A percentile compares a stretch with the other conserved stretches of the same genome.
Conservation (phyloP, 768 basidiomycete genomes). For the Mycena rosella region DNA sequence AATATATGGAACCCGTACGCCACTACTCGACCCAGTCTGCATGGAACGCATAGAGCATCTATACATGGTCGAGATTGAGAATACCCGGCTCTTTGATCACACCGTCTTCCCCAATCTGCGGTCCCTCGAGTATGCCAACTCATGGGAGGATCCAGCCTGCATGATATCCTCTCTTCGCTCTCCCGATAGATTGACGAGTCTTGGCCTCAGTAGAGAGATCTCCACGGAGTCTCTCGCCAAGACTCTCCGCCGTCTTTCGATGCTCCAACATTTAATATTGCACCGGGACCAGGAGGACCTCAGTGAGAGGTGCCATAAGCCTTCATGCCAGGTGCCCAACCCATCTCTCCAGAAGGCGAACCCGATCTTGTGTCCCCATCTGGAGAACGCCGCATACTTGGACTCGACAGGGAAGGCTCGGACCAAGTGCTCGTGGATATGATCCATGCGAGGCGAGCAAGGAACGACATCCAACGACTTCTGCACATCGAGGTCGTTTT, state of each 20-base stretch:
- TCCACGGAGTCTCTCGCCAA: background rate
- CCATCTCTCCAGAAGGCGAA: too few relatives aligned
- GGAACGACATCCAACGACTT: constrained; percentile 28
- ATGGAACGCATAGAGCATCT: background rate
- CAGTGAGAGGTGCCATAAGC: too few relatives aligned
- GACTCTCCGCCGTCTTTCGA: background rate
- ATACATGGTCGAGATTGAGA: too few relatives aligned
- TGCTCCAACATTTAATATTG: background rate
- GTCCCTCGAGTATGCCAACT: background rate
- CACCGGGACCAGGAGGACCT: too few relatives aligned
- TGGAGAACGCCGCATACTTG: too few relatives aligned
- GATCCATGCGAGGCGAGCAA: too few relatives aligned
- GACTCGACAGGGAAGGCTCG: too few relatives aligned
- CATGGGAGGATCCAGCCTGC: background rate
- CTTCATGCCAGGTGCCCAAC: too few relatives aligned
- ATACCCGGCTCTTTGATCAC: background rate
- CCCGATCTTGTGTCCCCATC: too few relatives aligned
- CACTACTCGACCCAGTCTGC: background rate
- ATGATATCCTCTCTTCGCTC: background rate
- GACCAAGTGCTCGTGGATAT: too few relatives aligned
- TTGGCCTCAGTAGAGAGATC: background rate
- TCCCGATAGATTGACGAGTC: background rate
- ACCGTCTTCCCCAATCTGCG: background rate
- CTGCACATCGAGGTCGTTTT: constrained; percentile 33
- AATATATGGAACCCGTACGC: background rate